Base-by-base conservation (phyloP, 352 stramenopile genomes). In the Phytophthora boehmeriae region DNA sequence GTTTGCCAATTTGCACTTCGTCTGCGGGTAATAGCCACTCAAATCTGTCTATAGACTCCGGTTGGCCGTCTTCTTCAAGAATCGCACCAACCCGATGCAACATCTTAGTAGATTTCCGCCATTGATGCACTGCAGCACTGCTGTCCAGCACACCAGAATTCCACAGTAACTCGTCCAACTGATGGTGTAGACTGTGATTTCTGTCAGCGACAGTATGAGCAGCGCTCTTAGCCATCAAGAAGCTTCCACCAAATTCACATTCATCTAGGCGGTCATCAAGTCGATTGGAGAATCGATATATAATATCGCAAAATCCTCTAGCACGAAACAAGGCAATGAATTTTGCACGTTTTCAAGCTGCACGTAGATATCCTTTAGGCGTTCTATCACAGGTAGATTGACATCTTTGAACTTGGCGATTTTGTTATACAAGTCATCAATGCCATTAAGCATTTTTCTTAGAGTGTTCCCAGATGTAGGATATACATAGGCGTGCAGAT, bases 1-100 rank as follows among this genome's bases (percentile, higher is more conserved):
- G 6, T 4, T 51, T 10, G 5, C 23, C 44, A 4, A 61, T 11
- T n/a, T 56, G 30, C 17, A 66, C 22, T 48, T 61, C 32, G 16
- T 66, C 9, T 2, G 58, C 19, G 13, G 41, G 58, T 8, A 60
- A 34, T 4, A 66, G 19, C 58, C 58, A 30, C 3, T 6, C 3
- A 6, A 30, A 8, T 3, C 25, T 8, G 25, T 30, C 25, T 30
- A 6, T 30, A 30, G 25, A 61, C 6, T 3, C 25, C 1, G 52
- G 52, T 19, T 51, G n/a, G 3, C 14, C 42, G 19, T 9, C 30
- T 8, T 22, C 14, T 45, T 32, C 6, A 56, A 25, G 23, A 47
- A 17, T 25, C 23, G 23, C 17, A 42, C 25, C 11, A 19, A 39
- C 4, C 10, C 16, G 34, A 4, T 10, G 16, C n/a, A n/a, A n/a